Evolutionary conservation across 1,284 basidiomycete species (phyloP), one percentile per base, ranked within the genome.

Genomic region (Xanthoconium separans): DNA sequence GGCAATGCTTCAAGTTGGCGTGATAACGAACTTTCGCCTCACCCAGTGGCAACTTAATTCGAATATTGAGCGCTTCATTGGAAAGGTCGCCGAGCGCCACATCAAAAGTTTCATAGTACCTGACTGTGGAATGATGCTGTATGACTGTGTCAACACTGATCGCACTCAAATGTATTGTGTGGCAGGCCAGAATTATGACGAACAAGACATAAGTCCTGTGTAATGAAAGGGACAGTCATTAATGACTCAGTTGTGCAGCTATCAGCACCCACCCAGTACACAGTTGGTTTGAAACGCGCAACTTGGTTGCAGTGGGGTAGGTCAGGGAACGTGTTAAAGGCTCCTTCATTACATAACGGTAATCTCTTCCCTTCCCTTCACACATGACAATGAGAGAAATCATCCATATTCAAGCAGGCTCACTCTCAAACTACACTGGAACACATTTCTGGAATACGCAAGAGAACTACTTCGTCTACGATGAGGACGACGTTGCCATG

Each of bases 401-500:
- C 58, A 70, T 91, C 56, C 85, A 91, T 65, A 75, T 91, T 50
- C 89, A 91, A 69, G 85, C 85, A 1, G 88, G 89, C 43, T 70
- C 75, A 31, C 61, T 81, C 45, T 77, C 89, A 18, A 91, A 91
- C 64, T 81, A 84, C 64, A 71, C 80, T 22, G 87, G 87, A 47
- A 82, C 87, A 0, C 89, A 91, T 64, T 91, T 88, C 62, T 91
- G 87, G 87, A 91, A 91, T 64, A 79, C 86, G 0, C 87, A 90
- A 66, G 84, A 89, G 65, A 75, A 69, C 58, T 91, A 91, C 65
- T 80, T 87, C 59, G 75, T 76, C 0, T 80, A 80, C 54, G 72
- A 73, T 36, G 79, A 78, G 45, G 71, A 68, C 45, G 74, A 76
- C 46, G 73, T 77, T n/a, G 63, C 77, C 2, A 44, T 76, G 40